These are phyloP conservation scores for Candida argentea DNA, from an alignment of 805 yeast species.

Conservation along the genomic window DNA sequence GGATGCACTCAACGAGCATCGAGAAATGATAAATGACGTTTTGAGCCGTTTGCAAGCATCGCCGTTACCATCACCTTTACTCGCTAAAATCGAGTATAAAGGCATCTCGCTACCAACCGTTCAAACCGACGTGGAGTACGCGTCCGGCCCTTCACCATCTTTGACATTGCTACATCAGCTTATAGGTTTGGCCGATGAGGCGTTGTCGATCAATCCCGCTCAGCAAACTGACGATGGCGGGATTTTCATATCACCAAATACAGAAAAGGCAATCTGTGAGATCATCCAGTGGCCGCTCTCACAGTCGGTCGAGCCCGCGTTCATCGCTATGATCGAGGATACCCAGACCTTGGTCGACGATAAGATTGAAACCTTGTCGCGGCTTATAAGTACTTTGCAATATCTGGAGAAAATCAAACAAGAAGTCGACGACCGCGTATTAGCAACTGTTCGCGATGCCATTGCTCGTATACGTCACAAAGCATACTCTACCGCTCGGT, in stretches of 20 bases:
- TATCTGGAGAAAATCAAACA: constrained; percentile 67
- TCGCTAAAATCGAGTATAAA: constrained; percentile 39
- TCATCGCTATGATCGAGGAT: constrained; percentile 52
- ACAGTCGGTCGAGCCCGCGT: constrained; percentile 53
- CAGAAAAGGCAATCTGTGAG: constrained; percentile 43
- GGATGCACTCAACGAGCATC: constrained; percentile 68
- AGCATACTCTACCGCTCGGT: no score
- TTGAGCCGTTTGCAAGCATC: constrained; percentile 27
- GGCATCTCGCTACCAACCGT: constrained; percentile 39
- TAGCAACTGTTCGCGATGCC: constrained; percentile 51
- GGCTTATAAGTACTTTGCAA: constrained; percentile 65
- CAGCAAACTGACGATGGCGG: constrained; percentile 26
- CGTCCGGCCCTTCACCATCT: constrained; percentile 9
- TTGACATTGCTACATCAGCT: constrained; percentile 38
- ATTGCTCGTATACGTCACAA: no score
- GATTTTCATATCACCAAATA: constrained; percentile 44
- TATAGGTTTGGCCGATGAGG: constrained; percentile 62
- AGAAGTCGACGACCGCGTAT: constrained; percentile 66
- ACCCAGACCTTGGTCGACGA: constrained; percentile 50
- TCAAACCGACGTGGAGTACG: constrained; percentile 1
- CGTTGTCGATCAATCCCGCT: constrained; percentile 56
- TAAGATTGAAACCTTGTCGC: constrained; percentile 58
- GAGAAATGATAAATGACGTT: constrained; percentile 36
- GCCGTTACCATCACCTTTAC: constrained; percentile 6
- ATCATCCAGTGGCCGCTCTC: constrained; percentile 37